Evolutionary conservation across 1,139 yeast genomes (phyloP).

Genomic region (Wickerhamomyces sp.): DNA sequence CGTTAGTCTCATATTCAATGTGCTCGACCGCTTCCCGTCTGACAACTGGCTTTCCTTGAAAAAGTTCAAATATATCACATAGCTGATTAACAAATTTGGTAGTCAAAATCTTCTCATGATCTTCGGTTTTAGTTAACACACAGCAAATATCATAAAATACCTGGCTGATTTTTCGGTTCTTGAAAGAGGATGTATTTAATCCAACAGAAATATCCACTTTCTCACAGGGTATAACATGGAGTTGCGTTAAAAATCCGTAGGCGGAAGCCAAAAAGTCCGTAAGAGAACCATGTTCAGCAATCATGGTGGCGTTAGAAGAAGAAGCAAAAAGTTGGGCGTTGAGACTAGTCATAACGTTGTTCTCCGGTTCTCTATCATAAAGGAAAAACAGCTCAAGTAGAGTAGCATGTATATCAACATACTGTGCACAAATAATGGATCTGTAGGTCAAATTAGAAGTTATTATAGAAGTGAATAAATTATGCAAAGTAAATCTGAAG

Average conservation of each 20-base stretch:
- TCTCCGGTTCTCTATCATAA: constrained; percentile 79
- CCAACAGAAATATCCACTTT: constrained; percentile 40
- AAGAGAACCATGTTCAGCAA: constrained; percentile 66
- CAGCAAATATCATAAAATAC: constrained; percentile 82
- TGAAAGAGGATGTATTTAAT: constrained; percentile 47
- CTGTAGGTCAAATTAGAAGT: constrained; percentile 63
- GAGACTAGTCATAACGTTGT: constrained; percentile 65
- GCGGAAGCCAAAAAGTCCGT: constrained; percentile 65
- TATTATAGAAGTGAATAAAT: constrained; percentile 63
- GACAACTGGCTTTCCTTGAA: constrained; percentile 78
- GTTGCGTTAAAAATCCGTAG: constrained; percentile 58
- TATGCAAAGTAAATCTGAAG: constrained; percentile 57
- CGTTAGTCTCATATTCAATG: constrained; percentile 86
- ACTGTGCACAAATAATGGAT: constrained; percentile 64
- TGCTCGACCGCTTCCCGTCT: constrained; percentile 76
- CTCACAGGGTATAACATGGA: constrained; percentile 47
- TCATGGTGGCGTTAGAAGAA: constrained; percentile 69
- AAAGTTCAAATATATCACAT: constrained; percentile 61
- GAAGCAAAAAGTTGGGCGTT: constrained; percentile 89
- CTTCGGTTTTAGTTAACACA: constrained; percentile 64
- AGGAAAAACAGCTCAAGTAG: constrained; percentile 70
- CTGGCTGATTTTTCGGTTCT: constrained; percentile 81
- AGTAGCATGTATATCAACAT: constrained; percentile 77
- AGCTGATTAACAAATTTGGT: constrained; percentile 38
- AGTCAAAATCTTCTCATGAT: constrained; percentile 40